These are phyloP conservation scores for Trichoderma guizhouense DNA, from an alignment of 2,329 filamentous ascomycete species.

Conservation along the genomic window DNA sequence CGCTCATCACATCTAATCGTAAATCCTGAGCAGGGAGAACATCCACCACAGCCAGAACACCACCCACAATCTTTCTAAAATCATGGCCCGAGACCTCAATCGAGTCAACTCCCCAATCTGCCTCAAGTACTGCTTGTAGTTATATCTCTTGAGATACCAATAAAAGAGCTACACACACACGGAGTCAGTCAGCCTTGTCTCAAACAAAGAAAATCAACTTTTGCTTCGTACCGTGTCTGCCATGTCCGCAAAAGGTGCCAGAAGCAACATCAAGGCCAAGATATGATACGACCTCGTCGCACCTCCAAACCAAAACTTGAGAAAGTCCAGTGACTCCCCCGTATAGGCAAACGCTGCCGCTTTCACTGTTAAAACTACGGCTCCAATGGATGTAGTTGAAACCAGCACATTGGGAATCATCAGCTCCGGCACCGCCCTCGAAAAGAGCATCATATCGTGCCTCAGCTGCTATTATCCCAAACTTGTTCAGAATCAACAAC, in stretches of 20 bases:
- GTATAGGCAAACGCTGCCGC: background rate
- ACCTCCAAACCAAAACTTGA: constrained; percentile 23
- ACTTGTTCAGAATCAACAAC: background rate
- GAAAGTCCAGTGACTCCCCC: constrained; percentile 20
- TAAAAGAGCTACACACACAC: background rate
- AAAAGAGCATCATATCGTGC: background rate
- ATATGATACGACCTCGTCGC: constrained; percentile 14
- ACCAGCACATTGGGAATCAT: background rate
- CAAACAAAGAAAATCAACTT: background rate
- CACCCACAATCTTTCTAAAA: background rate
- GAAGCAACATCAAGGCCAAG: constrained; percentile 22
- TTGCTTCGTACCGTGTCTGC: constrained; percentile 22
- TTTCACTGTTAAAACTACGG: background rate
- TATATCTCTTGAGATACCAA: background rate
- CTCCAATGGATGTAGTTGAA: background rate
- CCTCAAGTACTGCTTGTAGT: background rate
- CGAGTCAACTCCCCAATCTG: background rate
- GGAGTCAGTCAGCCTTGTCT: background rate
- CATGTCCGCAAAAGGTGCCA: constrained; percentile 25
- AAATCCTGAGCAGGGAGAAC: background rate
- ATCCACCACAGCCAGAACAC: background rate
- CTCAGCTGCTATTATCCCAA: background rate
- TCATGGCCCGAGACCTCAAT: background rate
- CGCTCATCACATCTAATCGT: background rate
- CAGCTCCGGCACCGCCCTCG: background rate